Conservation (phyloP, 306 rosid species). For the Vigna trinervia region DNA sequence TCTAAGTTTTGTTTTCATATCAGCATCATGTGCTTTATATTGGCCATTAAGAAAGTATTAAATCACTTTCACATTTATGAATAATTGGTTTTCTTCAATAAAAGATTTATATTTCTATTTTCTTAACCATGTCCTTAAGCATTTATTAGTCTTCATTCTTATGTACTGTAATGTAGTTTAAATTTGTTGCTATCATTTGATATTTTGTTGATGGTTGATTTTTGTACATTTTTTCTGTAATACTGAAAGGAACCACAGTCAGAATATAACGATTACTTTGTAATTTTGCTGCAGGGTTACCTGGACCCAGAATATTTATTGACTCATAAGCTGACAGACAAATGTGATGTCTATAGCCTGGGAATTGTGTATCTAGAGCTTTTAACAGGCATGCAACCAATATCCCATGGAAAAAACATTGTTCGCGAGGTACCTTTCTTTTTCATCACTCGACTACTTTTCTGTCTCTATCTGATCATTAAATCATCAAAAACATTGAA, state of each 20-base stretch:
- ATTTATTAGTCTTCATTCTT: not conserved
- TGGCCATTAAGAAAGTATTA: not conserved
- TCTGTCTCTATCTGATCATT: not conserved
- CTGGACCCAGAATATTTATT: conserved; percentile 78
- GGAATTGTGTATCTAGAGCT: conserved; percentile 82
- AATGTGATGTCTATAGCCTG: conserved; percentile 80
- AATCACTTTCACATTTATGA: not conserved
- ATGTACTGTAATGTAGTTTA: not conserved
- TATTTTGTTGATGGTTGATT: not conserved
- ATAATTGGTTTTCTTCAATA: not conserved
- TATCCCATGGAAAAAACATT: conserved; percentile 79
- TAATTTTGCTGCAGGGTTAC: conserved; percentile 66
- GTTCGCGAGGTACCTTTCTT: conserved; percentile 71
- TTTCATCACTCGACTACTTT: not conserved
- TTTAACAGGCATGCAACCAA: conserved; percentile 70
- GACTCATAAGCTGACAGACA: conserved; percentile 79
- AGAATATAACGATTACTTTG: conserved; percentile 15
- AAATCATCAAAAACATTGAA: conserved; percentile 2
- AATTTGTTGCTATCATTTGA: not conserved
- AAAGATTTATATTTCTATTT: not conserved
- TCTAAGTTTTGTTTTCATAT: not conserved
- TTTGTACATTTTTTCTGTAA: conserved; percentile 14
- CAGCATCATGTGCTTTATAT: not conserved
- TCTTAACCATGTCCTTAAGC: not conserved
- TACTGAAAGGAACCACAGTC: not conserved